Conservation (phyloP, 805 yeast genomes). For the Wickerhamomyces bovis region DNA sequence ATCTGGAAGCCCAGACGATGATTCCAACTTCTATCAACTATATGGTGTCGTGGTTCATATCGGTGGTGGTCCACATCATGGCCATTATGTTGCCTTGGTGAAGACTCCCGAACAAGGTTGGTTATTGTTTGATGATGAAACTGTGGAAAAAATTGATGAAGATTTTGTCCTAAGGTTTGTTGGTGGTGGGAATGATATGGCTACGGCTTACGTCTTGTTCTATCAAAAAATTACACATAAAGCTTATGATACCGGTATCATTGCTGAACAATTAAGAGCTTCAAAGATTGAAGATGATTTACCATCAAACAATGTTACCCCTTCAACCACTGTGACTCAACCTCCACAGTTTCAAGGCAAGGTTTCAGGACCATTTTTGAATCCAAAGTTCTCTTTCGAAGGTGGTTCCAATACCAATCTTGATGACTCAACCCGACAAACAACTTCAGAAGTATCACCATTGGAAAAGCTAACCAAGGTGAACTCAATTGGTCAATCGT, state of each 20-base stretch:
- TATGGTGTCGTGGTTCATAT: conserved; percentile 87
- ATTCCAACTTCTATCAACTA: conserved; percentile 65
- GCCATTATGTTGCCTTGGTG: conserved; percentile 87
- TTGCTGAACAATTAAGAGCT: background rate
- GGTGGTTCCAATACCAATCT: background rate
- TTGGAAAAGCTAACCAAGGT: conserved; percentile 13
- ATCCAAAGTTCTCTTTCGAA: conserved; percentile 3
- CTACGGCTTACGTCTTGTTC: conserved; percentile 87
- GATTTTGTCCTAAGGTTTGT: conserved; percentile 76
- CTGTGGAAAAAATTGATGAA: conserved; percentile 84
- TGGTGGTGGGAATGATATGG: conserved; percentile 82
- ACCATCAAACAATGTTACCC: background rate
- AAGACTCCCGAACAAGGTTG: conserved; percentile 77
- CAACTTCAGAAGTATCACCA: conserved; percentile 13
- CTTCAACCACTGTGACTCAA: background rate
- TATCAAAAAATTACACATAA: conserved; percentile 56
- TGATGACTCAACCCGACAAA: too few relatives aligned
- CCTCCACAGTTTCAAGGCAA: background rate
- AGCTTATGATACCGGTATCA: conserved; percentile 14
- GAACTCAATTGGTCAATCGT: conserved; percentile 12
- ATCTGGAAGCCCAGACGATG: conserved; percentile 37
- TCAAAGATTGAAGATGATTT: background rate
- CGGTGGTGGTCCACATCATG: conserved; percentile 98
- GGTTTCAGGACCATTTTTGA: background rate
- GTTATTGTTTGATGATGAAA: conserved; percentile 92